Conservation (phyloP, 2,329 filamentous ascomycete species). For the Achaetomium macrosporum region DNA sequence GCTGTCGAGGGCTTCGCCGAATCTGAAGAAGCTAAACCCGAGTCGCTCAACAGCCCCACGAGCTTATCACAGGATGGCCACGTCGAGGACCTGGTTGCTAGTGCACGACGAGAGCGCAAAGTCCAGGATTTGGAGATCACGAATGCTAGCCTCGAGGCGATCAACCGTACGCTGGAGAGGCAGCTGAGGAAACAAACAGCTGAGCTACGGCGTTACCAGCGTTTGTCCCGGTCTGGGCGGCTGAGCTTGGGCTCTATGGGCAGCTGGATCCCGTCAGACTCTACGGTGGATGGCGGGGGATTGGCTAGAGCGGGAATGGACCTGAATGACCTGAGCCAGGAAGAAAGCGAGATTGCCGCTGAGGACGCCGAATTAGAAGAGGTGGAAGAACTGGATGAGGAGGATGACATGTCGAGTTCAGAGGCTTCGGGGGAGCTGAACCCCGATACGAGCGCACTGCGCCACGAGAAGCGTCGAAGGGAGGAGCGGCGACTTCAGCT, state of each 20-base stretch:
- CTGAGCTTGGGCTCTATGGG: conserved; percentile 48
- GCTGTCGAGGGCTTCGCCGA: conserved; percentile 46
- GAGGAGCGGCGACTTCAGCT: conserved; percentile 80
- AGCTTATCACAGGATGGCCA: conserved; percentile 54
- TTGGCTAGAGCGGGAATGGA: conserved; percentile 40
- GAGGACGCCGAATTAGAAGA: conserved; percentile 48
- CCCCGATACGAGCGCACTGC: conserved; percentile 35
- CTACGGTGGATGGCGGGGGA: conserved; percentile 34
- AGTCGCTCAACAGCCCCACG: conserved; percentile 46
- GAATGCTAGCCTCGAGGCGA: conserved; percentile 89
- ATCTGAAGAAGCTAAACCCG: conserved; percentile 26
- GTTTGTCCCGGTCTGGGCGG: conserved; percentile 76
- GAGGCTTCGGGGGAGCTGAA: conserved; percentile 36
- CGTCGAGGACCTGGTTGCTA: conserved; percentile 73
- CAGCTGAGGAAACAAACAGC: conserved; percentile 87
- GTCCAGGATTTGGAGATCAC: conserved; percentile 95
- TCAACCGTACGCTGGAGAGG: conserved; percentile 87
- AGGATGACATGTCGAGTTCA: conserved; percentile 42
- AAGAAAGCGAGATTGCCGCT: conserved; percentile 36
- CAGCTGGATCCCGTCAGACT: conserved; percentile 40
- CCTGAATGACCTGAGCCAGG: conserved; percentile 48
- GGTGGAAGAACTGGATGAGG: conserved; percentile 38
- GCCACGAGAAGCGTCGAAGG: conserved; percentile 50
- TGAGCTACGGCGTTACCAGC: conserved; percentile 77
- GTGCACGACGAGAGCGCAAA: conserved; percentile 85